Evolutionary conservation across 306 rosid genomes (phyloP).

Genomic region (Astragalus glycyphyllos): DNA sequence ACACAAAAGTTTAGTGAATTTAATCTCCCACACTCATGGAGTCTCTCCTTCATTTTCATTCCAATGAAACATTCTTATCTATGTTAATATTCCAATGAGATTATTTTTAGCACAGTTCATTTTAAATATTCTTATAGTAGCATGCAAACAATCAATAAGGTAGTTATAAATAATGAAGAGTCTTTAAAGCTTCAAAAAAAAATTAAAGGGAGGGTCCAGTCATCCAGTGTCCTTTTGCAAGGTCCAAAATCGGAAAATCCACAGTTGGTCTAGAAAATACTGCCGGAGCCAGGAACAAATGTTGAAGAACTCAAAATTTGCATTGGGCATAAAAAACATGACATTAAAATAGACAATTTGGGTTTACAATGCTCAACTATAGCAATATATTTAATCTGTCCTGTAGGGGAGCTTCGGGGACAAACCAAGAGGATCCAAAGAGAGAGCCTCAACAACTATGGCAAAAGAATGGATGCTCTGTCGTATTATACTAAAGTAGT

Average conservation of each 20-base stretch:
- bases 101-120: background rate
- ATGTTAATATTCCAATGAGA: background rate
- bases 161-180: background rate
- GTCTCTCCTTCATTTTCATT: conserved; percentile 13
- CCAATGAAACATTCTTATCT: background rate
- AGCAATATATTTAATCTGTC: conserved; percentile 19
- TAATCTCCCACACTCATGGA: conserved; percentile 7
- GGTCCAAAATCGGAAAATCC: conserved; percentile 36
- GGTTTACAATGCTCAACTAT: conserved; percentile 17
- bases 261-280: conserved; percentile 39
- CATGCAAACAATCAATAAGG: background rate
- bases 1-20: conserved; percentile 32
- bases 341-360: conserved; percentile 28
- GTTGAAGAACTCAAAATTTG: conserved; percentile 54
- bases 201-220: conserved; percentile 13
- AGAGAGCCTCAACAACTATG: conserved; percentile 52
- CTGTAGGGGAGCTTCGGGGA: conserved; percentile 44
- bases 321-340: conserved; percentile 31
- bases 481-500: conserved; percentile 25
- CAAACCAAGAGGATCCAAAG: conserved; percentile 67
- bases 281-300: conserved; percentile 37
- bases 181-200: conserved; percentile 27
- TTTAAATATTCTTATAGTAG: background rate
- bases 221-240: conserved; percentile 15
- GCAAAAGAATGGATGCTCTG: conserved; percentile 49